Conservation (phyloP, 352 stramenopile genomes). For the Salisapilia sapeloensis region DNA sequence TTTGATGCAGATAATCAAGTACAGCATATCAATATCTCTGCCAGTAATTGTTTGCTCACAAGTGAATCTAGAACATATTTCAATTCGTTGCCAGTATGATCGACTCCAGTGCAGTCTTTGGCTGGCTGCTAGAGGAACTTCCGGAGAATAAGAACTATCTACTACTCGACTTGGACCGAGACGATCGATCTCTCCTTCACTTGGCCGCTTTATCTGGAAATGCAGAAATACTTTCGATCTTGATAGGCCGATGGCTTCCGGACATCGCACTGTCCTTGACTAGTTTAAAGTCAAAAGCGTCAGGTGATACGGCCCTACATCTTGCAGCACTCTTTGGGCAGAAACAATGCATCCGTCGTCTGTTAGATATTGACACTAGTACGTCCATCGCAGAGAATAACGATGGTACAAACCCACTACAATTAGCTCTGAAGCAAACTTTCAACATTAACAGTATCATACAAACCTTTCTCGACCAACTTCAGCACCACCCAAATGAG, state of each 20-base stretch:
- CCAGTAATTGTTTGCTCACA: constrained; percentile 1
- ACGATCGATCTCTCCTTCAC: constrained; percentile 28
- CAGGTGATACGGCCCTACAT: constrained; percentile 26
- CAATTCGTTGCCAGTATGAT: constrained; percentile 26
- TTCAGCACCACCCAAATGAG: constrained; percentile 5
- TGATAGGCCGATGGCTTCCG: constrained; percentile 4
- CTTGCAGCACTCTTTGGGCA: constrained; percentile 22
- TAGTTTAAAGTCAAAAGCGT: constrained; percentile 18
- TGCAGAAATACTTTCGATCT: constrained; percentile 11
- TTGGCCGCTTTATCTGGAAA: constrained; percentile 17
- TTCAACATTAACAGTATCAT: constrained; percentile 50
- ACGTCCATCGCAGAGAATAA: constrained; percentile 10
- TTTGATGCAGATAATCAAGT: not conserved
- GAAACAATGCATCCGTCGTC: constrained; percentile 12
- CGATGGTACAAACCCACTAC: constrained; percentile 30
- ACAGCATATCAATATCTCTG: not conserved
- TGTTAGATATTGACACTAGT: constrained; percentile 11
- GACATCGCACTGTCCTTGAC: constrained; percentile 1
- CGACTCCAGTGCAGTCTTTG: constrained; percentile 21
- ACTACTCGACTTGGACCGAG: constrained; percentile 15
- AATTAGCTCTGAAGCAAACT: constrained; percentile 33
- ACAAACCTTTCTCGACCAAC: constrained; percentile 14
- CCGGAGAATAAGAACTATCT: constrained; percentile 6
- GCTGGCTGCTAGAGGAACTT: constrained; percentile 7
- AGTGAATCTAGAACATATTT: constrained; percentile 14